Percentiles rank a stretch among this genome's conserved stretches.
Conservation (phyloP, 176 grass and related monocot species). For the Puya raimondii region DNA sequence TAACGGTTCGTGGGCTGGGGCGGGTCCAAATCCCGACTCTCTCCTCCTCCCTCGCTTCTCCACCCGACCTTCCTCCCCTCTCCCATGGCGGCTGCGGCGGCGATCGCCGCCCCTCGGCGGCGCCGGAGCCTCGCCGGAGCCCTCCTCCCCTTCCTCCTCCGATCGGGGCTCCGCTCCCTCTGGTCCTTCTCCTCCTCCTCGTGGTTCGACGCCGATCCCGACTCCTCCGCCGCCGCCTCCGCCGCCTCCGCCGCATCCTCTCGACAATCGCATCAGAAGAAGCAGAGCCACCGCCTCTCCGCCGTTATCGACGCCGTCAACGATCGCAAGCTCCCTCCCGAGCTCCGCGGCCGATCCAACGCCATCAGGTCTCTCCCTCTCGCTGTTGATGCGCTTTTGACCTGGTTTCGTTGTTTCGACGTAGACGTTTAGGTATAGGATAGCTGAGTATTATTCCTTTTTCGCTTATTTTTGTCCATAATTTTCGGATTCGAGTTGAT, state of each 20-base stretch:
- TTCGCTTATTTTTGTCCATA: too few species aligned
- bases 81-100: conserved; percentile 4
- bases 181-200: conserved; percentile 23
- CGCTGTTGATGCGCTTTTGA: neutral
- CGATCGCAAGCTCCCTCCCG: conserved; percentile 64
- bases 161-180: neutral
- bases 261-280: conserved; percentile 22
- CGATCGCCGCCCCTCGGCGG: neutral
- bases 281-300: conserved; percentile 38
- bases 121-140: neutral
- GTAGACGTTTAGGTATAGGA: neutral
- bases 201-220: neutral
- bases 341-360: conserved; percentile 54
- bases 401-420: neutral
- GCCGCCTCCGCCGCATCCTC: conserved; percentile 22
- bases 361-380: conserved; percentile 37
- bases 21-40: neutral
- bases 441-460: neutral
- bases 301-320: conserved; percentile 63
- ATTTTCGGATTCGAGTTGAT: too few species aligned
- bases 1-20: too few species aligned
- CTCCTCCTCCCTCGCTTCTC: neutral
- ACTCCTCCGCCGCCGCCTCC: conserved; percentile 11
- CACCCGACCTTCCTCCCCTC: neutral
- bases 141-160: neutral